Evolutionary conservation across 106 monocot species (phyloP).

Genomic region (Cymbidium sinense): DNA sequence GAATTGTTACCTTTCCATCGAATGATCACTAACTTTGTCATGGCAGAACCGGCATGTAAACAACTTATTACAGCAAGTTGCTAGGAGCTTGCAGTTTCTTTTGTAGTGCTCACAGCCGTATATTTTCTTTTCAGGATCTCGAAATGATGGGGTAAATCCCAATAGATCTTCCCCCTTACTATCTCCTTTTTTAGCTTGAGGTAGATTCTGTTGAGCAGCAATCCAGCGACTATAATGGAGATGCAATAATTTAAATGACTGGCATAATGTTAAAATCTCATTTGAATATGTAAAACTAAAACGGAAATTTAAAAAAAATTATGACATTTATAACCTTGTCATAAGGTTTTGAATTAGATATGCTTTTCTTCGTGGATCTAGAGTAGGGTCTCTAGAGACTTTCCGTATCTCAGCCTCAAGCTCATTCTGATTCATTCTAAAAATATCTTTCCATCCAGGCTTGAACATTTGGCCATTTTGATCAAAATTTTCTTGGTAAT

Average conservation of each 20-base stretch:
- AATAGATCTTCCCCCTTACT: slow-evolving; percentile 28
- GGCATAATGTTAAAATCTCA: not conserved
- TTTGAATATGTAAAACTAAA: not conserved
- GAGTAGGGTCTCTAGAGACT: slow-evolving; percentile 82
- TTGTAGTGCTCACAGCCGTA: slow-evolving; percentile 98
- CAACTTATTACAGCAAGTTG: slow-evolving; percentile 90
- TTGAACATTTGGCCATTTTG: slow-evolving; percentile 88
- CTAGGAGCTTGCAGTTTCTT: slow-evolving; percentile 92
- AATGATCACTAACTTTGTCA: slow-evolving; percentile 97
- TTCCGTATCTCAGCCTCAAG: slow-evolving; percentile 90
- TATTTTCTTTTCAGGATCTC: slow-evolving; percentile 66
- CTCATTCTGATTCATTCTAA: slow-evolving; percentile 97
- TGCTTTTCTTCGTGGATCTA: slow-evolving; percentile 96
- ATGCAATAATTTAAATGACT: not conserved
- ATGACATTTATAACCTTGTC: slow-evolving; percentile 60
- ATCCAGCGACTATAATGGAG: slow-evolving; percentile 70
- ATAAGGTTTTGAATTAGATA: slow-evolving; percentile 98
- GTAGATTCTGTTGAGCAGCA: slow-evolving; percentile 91
- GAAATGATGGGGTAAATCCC: slow-evolving; percentile 74
- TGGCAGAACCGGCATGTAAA: slow-evolving; percentile 98
- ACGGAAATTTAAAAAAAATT: slow-evolving; percentile 3
- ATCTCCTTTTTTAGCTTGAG: slow-evolving; percentile 35
- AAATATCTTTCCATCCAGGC: slow-evolving; percentile 99
- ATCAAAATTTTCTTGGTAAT: slow-evolving; percentile 62
- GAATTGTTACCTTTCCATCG: slow-evolving; percentile 80